Conservation (phyloP, 768 basidiomycete genomes). For the Pilatotrama ljubarskyi region DNA sequence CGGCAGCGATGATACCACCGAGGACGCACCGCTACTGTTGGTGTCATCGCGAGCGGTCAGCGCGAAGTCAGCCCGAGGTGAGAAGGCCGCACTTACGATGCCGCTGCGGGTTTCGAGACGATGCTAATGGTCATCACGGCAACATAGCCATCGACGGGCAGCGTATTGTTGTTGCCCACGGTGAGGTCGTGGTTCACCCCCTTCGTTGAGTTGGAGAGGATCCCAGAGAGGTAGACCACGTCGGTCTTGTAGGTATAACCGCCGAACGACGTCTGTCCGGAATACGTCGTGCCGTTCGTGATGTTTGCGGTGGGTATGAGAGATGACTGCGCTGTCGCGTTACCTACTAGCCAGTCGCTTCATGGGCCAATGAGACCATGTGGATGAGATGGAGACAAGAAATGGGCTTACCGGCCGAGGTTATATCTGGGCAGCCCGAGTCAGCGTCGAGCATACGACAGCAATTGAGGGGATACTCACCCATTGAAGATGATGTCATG, state of each 20-base stretch:
- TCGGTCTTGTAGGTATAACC: constrained; percentile 75
- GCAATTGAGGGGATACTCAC: constrained; percentile 31
- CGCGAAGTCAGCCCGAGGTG: neutral
- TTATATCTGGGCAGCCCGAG: constrained; percentile 53
- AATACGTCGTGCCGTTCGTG: constrained; percentile 60
- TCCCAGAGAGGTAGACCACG: constrained; percentile 66
- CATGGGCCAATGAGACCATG: neutral
- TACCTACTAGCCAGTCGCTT: constrained; percentile 85
- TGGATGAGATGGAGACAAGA: neutral
- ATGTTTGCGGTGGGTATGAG: constrained; percentile 47
- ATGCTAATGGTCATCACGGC: constrained; percentile 77
- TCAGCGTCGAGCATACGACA: constrained; percentile 3
- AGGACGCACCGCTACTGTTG: neutral
- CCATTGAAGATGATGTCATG: constrained; percentile 80
- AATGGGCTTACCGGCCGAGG: constrained; percentile 56
- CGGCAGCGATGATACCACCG: neutral
- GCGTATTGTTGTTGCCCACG: constrained; percentile 52
- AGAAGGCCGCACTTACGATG: constrained; percentile 24
- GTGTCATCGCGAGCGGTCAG: neutral
- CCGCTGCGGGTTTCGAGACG: constrained; percentile 35
- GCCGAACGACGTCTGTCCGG: constrained; percentile 60
- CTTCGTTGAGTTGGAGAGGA: constrained; percentile 66
- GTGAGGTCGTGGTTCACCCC: constrained; percentile 68
- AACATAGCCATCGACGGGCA: constrained; percentile 80
- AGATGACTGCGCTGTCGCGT: constrained; percentile 56